Evolutionary conservation across 257 asterid species (phyloP), one percentile per base, ranked within the genome.

Genomic region (Apocynum venetum): DNA sequence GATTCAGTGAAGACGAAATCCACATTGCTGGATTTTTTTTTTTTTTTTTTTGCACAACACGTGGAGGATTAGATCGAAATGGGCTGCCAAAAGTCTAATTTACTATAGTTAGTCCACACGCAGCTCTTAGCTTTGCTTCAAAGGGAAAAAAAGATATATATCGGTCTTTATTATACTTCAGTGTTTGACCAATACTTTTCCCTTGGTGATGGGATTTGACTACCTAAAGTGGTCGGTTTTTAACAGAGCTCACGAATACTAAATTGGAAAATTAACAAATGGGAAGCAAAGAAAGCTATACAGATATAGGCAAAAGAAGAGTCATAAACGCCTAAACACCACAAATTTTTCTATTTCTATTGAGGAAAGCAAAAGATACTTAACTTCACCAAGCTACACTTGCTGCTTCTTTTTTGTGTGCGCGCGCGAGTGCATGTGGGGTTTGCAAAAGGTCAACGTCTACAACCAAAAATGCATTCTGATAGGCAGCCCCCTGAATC

Each of bases 201-300:
- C n/a, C 67, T 51, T 51, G n/a, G 17, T 75, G 69, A 59, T 81
- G 69, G 74, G 82, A 53, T 78, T 84, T 74, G 88, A 87, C 87
- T 61, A 78, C 55, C 64, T 36, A 46, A 51, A 69, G 67, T 10
- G 51, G 64, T 78, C 83, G 49, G 82, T 78, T 76, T 73, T 68
- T 68, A 55, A 53, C 41, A 75, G 56, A n/a, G 14, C 60, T 76
- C 69, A 64, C 52, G 76, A 43, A 66, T 67, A 59, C 73, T 76
- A 77, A 72, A 81, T 77, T 81, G 77, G 74, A 43, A 80, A 77
- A 55, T 70, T 61, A 20, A 79, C 81, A 41, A 83, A 80, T 78
- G 52, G 60, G 83, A 80, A 70, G 76, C 53, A 67, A n/a, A 44
- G 36, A 57, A 9, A 57, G 57, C 48, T 14, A 53, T 9, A 70